These are phyloP conservation scores for Tolypocladium nubicola DNA, from an alignment of 2,329 filamentous ascomycete genomes.

Conservation along the genomic window DNA sequence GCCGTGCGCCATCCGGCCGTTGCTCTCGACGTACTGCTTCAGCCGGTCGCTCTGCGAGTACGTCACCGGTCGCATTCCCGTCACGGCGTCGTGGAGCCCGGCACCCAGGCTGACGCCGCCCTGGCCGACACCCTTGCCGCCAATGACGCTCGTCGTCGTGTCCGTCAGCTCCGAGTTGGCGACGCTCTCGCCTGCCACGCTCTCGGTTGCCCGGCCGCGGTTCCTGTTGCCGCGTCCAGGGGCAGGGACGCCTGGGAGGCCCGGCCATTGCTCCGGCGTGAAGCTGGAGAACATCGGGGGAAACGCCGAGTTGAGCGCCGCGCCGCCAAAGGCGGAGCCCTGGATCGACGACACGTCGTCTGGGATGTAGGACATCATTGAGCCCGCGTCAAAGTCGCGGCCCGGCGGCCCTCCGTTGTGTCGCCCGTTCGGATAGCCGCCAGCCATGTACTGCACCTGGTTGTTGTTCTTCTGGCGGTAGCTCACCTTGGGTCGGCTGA, in stretches of 20 bases:
- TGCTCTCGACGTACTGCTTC: constrained; percentile 87
- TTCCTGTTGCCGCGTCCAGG: constrained; percentile 56
- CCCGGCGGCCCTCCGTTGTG: constrained; percentile 28
- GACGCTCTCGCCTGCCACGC: constrained; percentile 83
- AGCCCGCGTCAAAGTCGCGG: constrained; percentile 65
- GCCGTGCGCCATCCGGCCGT: constrained; percentile 54
- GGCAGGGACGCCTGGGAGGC: constrained; percentile 53
- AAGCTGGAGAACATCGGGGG: constrained; percentile 95
- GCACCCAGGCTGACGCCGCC: constrained; percentile 80
- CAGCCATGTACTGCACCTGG: constrained; percentile 58
- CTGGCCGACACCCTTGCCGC: constrained; percentile 63
- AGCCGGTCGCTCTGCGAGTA: constrained; percentile 65
- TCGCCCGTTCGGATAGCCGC: constrained; percentile 27
- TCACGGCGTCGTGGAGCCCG: constrained; percentile 67
- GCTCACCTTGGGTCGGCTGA: constrained; percentile 83
- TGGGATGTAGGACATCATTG: constrained; percentile 88
- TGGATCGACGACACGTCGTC: constrained; percentile 96
- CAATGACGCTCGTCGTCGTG: constrained; percentile 66
- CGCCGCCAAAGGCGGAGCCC: constrained; percentile 79
- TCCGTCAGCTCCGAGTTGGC: constrained; percentile 87
- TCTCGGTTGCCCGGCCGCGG: constrained; percentile 59
- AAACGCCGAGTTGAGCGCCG: constrained; percentile 63
- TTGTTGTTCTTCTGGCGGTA: constrained; percentile 76
- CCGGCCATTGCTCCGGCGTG: constrained; percentile 78
- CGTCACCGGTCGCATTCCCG: constrained; percentile 47